These are phyloP conservation scores for Coniophora puteana DNA, from an alignment of 1,284 basidiomycete species.

Conservation along the genomic window DNA sequence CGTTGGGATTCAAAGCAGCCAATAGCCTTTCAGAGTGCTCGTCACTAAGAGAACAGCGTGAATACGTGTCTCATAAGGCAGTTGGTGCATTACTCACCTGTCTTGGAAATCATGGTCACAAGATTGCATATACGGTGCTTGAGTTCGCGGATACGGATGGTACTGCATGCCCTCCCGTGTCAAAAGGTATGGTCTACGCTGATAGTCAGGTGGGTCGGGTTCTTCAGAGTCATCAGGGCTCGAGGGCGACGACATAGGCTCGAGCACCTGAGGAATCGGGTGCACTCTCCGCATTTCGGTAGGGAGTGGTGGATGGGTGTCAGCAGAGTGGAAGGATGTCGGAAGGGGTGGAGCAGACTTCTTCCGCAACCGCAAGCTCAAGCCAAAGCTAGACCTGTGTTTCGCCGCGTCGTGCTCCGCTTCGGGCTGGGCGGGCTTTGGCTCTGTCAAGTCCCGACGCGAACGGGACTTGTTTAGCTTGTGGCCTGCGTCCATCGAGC, in stretches of 20 bases:
- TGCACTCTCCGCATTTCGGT: not conserved
- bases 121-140: constrained; percentile 61
- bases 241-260: no score
- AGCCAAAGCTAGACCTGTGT: no score
- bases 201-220: no score
- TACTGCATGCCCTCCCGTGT: constrained; percentile 42
- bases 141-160: constrained; percentile 46
- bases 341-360: no score
- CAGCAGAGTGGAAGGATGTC: no score
- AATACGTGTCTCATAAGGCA: constrained; percentile 3
- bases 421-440: no score
- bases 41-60: constrained; percentile 41
- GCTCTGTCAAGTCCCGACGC: constrained; percentile 6
- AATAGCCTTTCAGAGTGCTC: constrained; percentile 49
- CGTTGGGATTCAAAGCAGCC: constrained; percentile 43
- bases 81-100: constrained; percentile 40
- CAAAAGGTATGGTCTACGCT: no score
- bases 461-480: constrained; percentile 6
- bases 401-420: no score
- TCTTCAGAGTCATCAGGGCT: no score
- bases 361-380: no score
- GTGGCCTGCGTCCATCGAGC: constrained; percentile 21
- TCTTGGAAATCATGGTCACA: constrained; percentile 56
- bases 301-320: no score
- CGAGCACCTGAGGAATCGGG: constrained; percentile 16